phyloP scores from a whole-genome alignment of 768 basidiomycete genomes.

The Trametes villosa region DNA sequence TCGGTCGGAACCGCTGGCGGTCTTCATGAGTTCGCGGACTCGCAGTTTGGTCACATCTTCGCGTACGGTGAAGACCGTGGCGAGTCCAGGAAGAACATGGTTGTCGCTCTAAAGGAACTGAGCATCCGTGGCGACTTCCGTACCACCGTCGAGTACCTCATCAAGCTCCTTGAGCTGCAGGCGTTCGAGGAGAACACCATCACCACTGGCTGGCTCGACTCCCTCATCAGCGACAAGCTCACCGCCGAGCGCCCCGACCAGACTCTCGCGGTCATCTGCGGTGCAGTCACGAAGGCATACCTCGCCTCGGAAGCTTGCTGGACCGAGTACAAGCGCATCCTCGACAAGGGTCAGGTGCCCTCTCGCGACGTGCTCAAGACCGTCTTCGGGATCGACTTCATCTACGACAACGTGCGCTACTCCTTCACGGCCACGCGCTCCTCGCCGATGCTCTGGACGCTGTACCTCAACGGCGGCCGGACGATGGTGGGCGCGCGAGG shows the following conservation, averaged over 20 bases:
- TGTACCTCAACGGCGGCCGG: conserved; percentile 94
- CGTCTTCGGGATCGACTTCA: conserved; percentile 95
- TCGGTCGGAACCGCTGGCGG: conserved; percentile 95
- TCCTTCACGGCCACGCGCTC: conserved; percentile 95
- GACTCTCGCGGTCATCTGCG: conserved; percentile 92
- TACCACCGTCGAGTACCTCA: conserved; percentile 98
- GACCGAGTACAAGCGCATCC: conserved; percentile 90
- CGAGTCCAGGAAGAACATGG: conserved; percentile 99
- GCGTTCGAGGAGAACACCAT: conserved; percentile 97
- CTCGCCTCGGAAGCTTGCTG: conserved; percentile 88
- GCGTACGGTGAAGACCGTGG: conserved; percentile 96
- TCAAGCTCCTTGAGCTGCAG: conserved; percentile 94
- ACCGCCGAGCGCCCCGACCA: conserved; percentile 96
- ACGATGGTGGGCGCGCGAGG: conserved; percentile 92
- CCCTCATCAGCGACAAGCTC: conserved; percentile 93
- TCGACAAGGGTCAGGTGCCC: conserved; percentile 98
- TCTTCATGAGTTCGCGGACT: conserved; percentile 98
- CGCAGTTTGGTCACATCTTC: conserved; percentile 99
- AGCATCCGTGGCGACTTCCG: conserved; percentile 99
- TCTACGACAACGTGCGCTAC: conserved; percentile 94
- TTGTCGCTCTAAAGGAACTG: conserved; percentile 96
- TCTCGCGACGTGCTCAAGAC: conserved; percentile 94
- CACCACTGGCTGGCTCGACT: conserved; percentile 98
- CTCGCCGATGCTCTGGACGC: conserved; percentile 86
- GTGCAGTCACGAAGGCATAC: conserved; percentile 94